Conservation (phyloP, 805 yeast genomes). For the Sungouiella thailandica region DNA sequence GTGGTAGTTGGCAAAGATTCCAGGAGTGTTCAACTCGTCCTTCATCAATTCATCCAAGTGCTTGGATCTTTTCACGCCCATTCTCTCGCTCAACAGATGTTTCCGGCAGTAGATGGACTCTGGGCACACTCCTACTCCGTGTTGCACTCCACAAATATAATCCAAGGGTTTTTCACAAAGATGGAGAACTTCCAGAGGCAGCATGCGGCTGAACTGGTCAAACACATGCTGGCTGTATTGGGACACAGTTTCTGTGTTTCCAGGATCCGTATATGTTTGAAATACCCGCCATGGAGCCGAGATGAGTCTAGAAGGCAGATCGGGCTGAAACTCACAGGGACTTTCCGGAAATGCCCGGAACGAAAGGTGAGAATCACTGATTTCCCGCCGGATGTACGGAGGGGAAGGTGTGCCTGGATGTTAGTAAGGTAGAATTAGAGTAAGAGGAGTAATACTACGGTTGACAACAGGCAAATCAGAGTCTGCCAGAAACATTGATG, state of each 20-base stretch:
- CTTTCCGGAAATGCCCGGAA: background rate
- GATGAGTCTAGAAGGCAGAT: background rate
- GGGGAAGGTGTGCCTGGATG: conserved; percentile 1
- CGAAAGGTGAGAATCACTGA: background rate
- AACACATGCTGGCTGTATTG: no score
- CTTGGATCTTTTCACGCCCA: conserved; percentile 7
- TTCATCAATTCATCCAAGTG: conserved; percentile 9
- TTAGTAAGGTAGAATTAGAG: background rate
- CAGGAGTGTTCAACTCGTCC: conserved; percentile 8
- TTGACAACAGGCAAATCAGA: no score
- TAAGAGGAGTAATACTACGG: no score
- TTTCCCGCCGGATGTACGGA: no score
- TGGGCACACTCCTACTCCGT: conserved; percentile 7
- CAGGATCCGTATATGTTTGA: no score
- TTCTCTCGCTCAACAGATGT: conserved; percentile 12
- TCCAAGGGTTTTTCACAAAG: conserved; percentile 4
- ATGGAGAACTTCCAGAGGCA: background rate
- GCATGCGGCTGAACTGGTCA: no score
- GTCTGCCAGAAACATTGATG: no score
- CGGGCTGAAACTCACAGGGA: background rate
- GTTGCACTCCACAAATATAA: conserved; percentile 13
- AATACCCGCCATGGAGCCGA: conserved; percentile 1
- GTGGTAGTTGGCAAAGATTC: conserved; percentile 9
- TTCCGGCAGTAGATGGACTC: conserved; percentile 9
- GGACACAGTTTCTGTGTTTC: no score